Conservation (phyloP, 768 basidiomycete species). For the Postia placenta region DNA sequence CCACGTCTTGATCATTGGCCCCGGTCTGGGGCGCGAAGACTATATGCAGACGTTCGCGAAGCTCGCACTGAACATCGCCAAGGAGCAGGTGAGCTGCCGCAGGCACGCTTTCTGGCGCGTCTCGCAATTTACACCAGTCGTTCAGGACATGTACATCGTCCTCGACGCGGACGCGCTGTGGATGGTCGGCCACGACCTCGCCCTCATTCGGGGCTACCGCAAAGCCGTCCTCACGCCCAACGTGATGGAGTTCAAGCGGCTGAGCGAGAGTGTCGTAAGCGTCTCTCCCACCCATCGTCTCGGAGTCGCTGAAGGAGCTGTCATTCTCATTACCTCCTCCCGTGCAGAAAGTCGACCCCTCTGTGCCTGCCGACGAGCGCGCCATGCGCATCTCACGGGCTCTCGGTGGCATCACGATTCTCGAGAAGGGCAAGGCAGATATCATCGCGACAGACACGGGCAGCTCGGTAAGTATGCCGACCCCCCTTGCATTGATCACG, state of each 20-base stretch:
- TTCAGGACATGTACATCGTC: slow-evolving; percentile 84
- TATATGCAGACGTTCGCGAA: slow-evolving; percentile 87
- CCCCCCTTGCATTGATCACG: slow-evolving; percentile 3
- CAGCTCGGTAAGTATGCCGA: slow-evolving; percentile 12
- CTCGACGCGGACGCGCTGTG: slow-evolving; percentile 92
- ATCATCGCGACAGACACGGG: slow-evolving; percentile 76
- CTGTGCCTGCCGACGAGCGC: slow-evolving; percentile 43
- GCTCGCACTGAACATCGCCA: slow-evolving; percentile 70
- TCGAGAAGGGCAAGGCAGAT: slow-evolving; percentile 84
- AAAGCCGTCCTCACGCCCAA: slow-evolving; percentile 92
- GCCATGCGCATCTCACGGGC: slow-evolving; percentile 66
- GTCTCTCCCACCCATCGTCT: background rate
- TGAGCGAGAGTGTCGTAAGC: slow-evolving; percentile 68
- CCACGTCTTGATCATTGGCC: slow-evolving; percentile 90
- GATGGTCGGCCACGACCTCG: slow-evolving; percentile 70
- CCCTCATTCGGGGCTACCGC: slow-evolving; percentile 76
- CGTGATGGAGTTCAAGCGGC: slow-evolving; percentile 83
- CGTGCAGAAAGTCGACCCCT: slow-evolving; percentile 48
- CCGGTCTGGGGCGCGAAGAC: slow-evolving; percentile 85
- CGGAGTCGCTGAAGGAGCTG: background rate
- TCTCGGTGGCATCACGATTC: slow-evolving; percentile 83
- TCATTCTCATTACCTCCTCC: no score
- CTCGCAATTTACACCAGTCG: slow-evolving; percentile 18
- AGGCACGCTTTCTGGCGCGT: background rate
- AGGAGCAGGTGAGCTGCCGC: slow-evolving; percentile 25